Evolutionary conservation across 768 basidiomycete species (phyloP).

Genomic region (Collybiopsis luxurians): DNA sequence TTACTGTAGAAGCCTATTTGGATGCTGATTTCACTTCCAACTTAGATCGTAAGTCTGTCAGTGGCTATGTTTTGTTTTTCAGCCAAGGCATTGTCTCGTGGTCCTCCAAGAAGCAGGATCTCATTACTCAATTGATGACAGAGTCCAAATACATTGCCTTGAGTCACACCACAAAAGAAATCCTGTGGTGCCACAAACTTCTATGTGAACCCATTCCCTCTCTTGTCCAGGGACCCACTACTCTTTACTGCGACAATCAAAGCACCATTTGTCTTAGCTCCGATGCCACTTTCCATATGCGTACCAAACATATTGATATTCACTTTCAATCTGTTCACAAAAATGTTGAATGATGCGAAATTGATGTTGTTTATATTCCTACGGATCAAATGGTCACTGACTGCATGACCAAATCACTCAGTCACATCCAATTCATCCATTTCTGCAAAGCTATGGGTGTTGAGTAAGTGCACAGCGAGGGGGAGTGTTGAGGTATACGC

Average conservation of each 20-base stretch:
- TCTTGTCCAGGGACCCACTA: neutral
- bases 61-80: constrained; percentile 19
- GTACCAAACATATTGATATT: too few relatives aligned
- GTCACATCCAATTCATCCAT: too few relatives aligned
- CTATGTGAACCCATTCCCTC: constrained; percentile 13
- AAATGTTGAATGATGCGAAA: too few relatives aligned
- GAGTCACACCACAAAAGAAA: constrained; percentile 27
- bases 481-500: too few relatives aligned
- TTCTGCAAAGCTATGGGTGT: too few relatives aligned
- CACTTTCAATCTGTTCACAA: too few relatives aligned
- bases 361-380: too few relatives aligned
- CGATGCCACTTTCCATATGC: too few relatives aligned
- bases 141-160: constrained; percentile 32
- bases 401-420: too few relatives aligned
- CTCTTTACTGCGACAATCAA: constrained; percentile 13
- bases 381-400: too few relatives aligned
- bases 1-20: constrained; percentile 11
- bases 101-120: constrained; percentile 30
- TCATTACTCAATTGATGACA: constrained; percentile 30
- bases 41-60: constrained; percentile 24
- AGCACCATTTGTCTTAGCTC: neutral
- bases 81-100: constrained; percentile 15
- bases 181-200: constrained; percentile 20
- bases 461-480: too few relatives aligned
- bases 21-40: constrained; percentile 25